A percentile compares a stretch with the other conserved stretches of the same genome.
These are phyloP conservation scores for Cucumis melo DNA, from an alignment of 306 rosid genomes.

Conservation along the genomic window DNA sequence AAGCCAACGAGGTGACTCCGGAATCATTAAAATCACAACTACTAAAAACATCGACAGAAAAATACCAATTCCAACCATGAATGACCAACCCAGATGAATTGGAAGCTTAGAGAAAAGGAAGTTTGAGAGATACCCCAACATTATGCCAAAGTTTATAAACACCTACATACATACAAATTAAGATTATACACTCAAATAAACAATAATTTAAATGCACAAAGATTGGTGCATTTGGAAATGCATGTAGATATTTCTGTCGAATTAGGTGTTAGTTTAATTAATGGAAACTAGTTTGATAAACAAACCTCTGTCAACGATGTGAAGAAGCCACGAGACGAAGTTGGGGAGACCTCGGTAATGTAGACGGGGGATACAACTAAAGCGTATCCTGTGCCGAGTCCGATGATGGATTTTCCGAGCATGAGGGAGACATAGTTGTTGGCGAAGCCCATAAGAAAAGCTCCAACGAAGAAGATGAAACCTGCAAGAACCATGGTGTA, in stretches of 20 bases:
- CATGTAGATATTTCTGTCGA: too few relatives aligned
- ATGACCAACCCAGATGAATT: slow-evolving; percentile 36
- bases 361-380: neutral
- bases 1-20: slow-evolving; percentile 83
- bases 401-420: neutral
- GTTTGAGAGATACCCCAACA: slow-evolving; percentile 58
- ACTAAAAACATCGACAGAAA: slow-evolving; percentile 33
- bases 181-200: too few relatives aligned
- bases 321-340: neutral
- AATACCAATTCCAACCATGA: slow-evolving; percentile 62
- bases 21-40: slow-evolving; percentile 50
- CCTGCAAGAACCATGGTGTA: slow-evolving; percentile 41
- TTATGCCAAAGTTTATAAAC: slow-evolving; percentile 36
- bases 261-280: too few relatives aligned
- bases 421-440: slow-evolving; percentile 16
- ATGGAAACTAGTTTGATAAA: too few relatives aligned
- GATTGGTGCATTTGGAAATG: too few relatives aligned
- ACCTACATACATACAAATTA: neutral
- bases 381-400: neutral
- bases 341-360: neutral
- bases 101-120: slow-evolving; percentile 46
- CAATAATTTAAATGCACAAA: too few relatives aligned
- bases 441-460: slow-evolving; percentile 45
- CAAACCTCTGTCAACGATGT: neutral
- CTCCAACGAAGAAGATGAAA: slow-evolving; percentile 32